These are phyloP conservation scores for Polychaeton citri DNA, from an alignment of 2,329 filamentous ascomycete species.

Conservation along the genomic window DNA sequence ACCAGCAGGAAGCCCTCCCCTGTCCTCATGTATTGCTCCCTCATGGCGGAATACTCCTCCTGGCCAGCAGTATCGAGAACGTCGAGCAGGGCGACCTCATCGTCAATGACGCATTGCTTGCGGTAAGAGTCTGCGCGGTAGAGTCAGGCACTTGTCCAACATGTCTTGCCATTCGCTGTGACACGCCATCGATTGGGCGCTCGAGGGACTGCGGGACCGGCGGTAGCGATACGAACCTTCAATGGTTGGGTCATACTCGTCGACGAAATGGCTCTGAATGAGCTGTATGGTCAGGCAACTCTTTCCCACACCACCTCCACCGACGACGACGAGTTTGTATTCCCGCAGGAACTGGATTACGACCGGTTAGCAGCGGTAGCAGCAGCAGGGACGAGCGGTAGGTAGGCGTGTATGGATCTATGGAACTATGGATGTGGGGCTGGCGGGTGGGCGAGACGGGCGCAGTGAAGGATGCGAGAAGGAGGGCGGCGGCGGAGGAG, in stretches of 20 bases:
- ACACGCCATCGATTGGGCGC: not conserved
- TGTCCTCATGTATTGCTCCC: conserved; percentile 99
- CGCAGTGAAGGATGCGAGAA: too few relatives aligned
- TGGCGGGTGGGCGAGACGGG: too few relatives aligned
- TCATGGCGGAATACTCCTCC: conserved; percentile 98
- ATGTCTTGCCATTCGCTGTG: not conserved
- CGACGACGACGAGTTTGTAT: conserved; percentile 69
- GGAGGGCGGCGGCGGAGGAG: conserved; percentile 4
- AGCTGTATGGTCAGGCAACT: conserved; percentile 94
- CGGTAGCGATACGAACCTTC: conserved; percentile 54
- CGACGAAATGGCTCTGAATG: conserved; percentile 81
- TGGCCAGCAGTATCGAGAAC: conserved; percentile 96
- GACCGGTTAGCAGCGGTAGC: too few relatives aligned
- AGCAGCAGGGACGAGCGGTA: too few relatives aligned
- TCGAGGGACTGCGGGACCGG: not conserved
- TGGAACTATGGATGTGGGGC: too few relatives aligned
- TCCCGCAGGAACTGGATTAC: conserved; percentile 36
- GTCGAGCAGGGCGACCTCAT: conserved; percentile 93
- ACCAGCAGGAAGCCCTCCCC: conserved; percentile 96
- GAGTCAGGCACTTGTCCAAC: too few relatives aligned
- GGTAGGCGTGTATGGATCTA: too few relatives aligned
- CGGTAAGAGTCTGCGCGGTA: conserved; percentile 74
- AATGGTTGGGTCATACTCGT: conserved; percentile 98
- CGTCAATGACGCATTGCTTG: conserved; percentile 98
- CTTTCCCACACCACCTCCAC: conserved; percentile 96